These are phyloP conservation scores for Colletotrichum zoysiae DNA, from an alignment of 2,329 filamentous ascomycete species.

Conservation along the genomic window DNA sequence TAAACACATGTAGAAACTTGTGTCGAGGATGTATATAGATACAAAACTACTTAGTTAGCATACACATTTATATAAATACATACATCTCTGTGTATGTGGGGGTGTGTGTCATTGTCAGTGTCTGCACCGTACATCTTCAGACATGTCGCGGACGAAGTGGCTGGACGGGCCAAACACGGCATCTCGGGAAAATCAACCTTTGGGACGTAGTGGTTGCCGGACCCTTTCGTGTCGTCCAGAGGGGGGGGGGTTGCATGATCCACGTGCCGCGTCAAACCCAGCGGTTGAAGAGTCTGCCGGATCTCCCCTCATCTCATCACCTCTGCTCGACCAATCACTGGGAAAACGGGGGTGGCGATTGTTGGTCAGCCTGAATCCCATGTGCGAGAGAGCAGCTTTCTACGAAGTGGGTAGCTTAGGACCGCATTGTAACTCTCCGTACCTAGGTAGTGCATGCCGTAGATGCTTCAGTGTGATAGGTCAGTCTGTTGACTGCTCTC, in stretches of 20 bases:
- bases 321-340: neutral
- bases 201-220: neutral
- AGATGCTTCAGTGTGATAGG: no score
- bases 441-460: no score
- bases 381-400: neutral
- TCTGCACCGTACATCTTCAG: neutral
- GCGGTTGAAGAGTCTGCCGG: neutral
- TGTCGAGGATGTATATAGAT: no score
- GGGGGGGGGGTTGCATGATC: neutral
- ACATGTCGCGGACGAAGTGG: neutral
- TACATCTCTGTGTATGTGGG: no score
- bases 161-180: neutral
- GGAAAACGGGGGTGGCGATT: neutral
- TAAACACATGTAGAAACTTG: no score
- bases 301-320: neutral
- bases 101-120: no score
- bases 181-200: neutral
- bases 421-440: no score
- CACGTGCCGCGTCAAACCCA: neutral
- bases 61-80: no score
- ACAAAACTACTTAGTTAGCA: no score
- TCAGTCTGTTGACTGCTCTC: neutral
- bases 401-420: no score
- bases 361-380: neutral
- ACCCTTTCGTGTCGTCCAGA: no score